phyloP scores from a whole-genome alignment of 2,329 filamentous ascomycete genomes.

The Fusarium continuum region DNA sequence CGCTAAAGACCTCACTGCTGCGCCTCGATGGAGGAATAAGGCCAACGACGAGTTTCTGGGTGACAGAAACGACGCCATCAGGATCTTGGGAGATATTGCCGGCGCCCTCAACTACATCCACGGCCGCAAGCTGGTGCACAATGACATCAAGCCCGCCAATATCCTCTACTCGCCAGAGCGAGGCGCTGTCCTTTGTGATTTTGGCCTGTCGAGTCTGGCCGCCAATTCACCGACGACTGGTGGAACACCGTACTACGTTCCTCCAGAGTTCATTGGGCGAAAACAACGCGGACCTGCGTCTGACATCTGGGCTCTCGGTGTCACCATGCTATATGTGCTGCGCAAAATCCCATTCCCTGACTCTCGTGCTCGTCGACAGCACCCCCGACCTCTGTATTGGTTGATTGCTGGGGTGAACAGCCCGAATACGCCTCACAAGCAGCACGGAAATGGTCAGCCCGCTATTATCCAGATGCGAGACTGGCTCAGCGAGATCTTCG shows the following conservation, averaged over 20 bases:
- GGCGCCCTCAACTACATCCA: conserved; percentile 66
- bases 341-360: conserved; percentile 66
- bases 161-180: conserved; percentile 67
- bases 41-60: conserved; percentile 61
- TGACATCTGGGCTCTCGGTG: conserved; percentile 68
- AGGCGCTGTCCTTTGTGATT: conserved; percentile 68
- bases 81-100: conserved; percentile 64
- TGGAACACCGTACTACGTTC: conserved; percentile 70
- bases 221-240: conserved; percentile 59
- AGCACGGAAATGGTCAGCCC: conserved; percentile 50
- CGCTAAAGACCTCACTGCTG: conserved; percentile 61
- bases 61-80: conserved; percentile 57
- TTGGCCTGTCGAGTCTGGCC: conserved; percentile 63
- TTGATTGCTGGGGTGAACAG: conserved; percentile 65
- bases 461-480: conserved; percentile 64
- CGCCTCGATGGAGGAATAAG: conserved; percentile 59
- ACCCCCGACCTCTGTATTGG: conserved; percentile 65
- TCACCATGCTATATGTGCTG: conserved; percentile 69
- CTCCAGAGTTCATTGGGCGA: conserved; percentile 67
- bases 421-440: conserved; percentile 44
- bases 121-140: conserved; percentile 62
- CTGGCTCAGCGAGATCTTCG: conserved; percentile 64
- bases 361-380: conserved; percentile 56
- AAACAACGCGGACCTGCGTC: conserved; percentile 63
- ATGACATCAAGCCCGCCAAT: conserved; percentile 70